Evolutionary conservation across 2,329 filamentous ascomycete species (phyloP).

Genomic region (Emmonsiellopsis sp.): DNA sequence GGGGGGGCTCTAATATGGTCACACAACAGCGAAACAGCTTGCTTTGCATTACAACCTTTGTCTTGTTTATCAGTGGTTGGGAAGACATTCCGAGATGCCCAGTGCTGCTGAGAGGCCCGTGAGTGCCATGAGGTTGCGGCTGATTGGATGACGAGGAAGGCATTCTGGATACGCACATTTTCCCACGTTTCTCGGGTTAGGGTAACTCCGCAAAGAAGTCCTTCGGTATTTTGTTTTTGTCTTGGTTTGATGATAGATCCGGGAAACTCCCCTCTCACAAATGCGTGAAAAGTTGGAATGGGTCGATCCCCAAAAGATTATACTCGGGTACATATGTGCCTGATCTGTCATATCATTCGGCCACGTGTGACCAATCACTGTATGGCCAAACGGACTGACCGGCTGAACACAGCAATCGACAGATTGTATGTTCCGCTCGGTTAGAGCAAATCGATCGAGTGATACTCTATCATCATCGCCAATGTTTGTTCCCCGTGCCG

Average conservation of each 20-base stretch:
- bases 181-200: too few species aligned
- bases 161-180: too few species aligned
- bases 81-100: too few species aligned
- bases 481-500: neutral
- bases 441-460: neutral
- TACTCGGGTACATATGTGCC: too few species aligned
- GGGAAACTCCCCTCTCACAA: neutral
- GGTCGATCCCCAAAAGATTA: neutral
- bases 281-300: neutral
- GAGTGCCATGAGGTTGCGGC: too few species aligned
- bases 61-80: too few species aligned
- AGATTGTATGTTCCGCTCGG: neutral
- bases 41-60: neutral
- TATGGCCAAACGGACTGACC: neutral
- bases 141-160: too few species aligned
- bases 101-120: too few species aligned
- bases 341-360: neutral
- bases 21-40: neutral
- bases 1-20: neutral
- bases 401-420: neutral
- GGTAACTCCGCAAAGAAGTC: too few species aligned
- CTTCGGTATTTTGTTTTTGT: too few species aligned
- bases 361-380: slow-evolving; percentile 2
- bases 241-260: neutral
- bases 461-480: neutral